phyloP scores from a whole-genome alignment of 179 eudicot genomes.

The Drosera spatulata region DNA sequence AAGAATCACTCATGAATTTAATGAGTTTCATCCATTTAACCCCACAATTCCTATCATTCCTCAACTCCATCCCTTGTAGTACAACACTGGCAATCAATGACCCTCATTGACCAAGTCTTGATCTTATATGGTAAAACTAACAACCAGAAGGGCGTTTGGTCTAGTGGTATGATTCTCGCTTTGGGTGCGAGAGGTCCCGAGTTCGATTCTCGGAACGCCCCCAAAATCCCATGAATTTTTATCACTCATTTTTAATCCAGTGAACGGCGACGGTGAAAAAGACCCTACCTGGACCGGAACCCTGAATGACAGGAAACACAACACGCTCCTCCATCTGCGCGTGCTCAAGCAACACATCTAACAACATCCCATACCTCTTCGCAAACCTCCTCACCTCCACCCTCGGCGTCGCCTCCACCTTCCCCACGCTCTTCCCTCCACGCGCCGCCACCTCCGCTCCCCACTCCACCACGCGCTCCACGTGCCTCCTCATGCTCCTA shows the following conservation, averaged over 20 bases:
- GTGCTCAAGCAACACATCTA: conserved; percentile 77
- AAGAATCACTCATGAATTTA: too few species aligned
- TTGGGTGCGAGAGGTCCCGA: conserved; percentile 79
- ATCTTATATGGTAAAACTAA: too few species aligned
- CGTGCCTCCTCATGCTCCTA: conserved; percentile 59
- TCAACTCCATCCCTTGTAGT: too few species aligned
- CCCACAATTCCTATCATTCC: too few species aligned
- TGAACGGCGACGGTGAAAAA: not conserved
- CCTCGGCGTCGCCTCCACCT: conserved; percentile 54
- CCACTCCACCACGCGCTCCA: conserved; percentile 75
- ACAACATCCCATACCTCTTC: conserved; percentile 48
- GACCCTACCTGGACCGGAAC: conserved; percentile 59
- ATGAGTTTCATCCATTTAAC: too few species aligned
- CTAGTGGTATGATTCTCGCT: conserved; percentile 80
- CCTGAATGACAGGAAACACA: conserved; percentile 57
- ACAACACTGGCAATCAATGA: not conserved
- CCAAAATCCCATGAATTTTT: not conserved
- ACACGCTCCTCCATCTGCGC: conserved; percentile 89
- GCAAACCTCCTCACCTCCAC: conserved; percentile 85
- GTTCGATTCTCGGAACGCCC: conserved; percentile 50
- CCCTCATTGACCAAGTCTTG: not conserved
- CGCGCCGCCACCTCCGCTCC: conserved; percentile 56
- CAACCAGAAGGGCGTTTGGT: conserved; percentile 43
- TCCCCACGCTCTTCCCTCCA: conserved; percentile 40
- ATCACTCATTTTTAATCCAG: not conserved